Percentiles rank a stretch among this genome's conserved stretches.
These are phyloP conservation scores for Rubus parviflorus DNA, from an alignment of 306 rosid genomes.

Conservation along the genomic window DNA sequence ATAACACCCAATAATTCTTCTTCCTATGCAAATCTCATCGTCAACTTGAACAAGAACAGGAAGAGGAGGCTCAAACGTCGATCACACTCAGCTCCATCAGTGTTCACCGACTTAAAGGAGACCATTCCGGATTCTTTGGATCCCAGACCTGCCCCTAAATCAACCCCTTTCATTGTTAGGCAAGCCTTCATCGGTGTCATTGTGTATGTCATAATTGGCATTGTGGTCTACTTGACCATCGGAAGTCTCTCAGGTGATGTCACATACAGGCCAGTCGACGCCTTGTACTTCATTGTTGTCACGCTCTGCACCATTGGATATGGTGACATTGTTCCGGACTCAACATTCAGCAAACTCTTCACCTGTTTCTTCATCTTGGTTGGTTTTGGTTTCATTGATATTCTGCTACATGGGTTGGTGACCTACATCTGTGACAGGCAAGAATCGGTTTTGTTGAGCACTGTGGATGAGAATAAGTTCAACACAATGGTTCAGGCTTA, in stretches of 20 bases:
- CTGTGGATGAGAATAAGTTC: constrained; percentile 48
- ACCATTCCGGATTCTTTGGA: constrained; percentile 30
- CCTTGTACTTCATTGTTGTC: constrained; percentile 63
- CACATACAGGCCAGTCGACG: constrained; percentile 54
- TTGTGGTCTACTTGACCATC: constrained; percentile 34
- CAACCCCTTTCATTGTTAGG: constrained; percentile 37
- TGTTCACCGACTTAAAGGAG: constrained; percentile 31
- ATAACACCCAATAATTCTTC: constrained; percentile 31
- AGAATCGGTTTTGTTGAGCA: constrained; percentile 49
- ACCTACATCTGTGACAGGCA: constrained; percentile 64
- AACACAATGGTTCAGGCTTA: constrained; percentile 43
- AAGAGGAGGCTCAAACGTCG: constrained; percentile 38
- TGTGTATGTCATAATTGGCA: constrained; percentile 46
- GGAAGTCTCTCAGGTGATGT: constrained; percentile 45
- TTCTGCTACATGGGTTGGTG: constrained; percentile 57
- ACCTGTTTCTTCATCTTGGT: constrained; percentile 60
- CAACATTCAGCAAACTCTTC: constrained; percentile 54
- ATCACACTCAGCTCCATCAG: constrained; percentile 58
- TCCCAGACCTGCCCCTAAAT: constrained; percentile 8
- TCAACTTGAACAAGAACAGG: constrained; percentile 40
- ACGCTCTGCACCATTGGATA: constrained; percentile 75
- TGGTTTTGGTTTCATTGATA: constrained; percentile 61
- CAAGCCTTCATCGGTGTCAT: constrained; percentile 42
- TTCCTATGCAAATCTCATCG: constrained; percentile 42
- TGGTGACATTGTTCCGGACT: constrained; percentile 72